A percentile compares a stretch with the other conserved stretches of the same genome.
Conservation (phyloP, 305 asterid genomes). For the Withania somnifera region DNA sequence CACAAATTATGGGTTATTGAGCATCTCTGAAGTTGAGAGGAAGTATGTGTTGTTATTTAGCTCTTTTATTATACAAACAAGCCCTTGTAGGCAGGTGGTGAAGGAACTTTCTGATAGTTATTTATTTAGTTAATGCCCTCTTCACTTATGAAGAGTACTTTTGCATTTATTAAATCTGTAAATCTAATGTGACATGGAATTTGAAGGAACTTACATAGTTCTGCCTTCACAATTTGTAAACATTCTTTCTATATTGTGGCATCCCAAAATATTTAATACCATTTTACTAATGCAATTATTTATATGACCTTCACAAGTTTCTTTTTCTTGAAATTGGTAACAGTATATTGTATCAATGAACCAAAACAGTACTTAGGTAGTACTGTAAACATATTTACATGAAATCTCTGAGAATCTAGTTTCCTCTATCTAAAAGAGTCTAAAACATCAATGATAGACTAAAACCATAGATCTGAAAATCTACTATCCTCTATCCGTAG, state of each 20-base stretch:
- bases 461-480: too few relatives aligned
- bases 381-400: too few relatives aligned
- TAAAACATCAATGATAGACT: too few relatives aligned
- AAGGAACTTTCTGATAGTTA: neutral
- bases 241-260: neutral
- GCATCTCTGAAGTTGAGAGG: neutral
- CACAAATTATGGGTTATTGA: neutral
- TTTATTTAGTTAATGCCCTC: neutral
- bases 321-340: too few relatives aligned
- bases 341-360: too few relatives aligned
- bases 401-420: too few relatives aligned
- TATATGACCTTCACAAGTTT: neutral
- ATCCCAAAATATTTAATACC: neutral
- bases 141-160: neutral
- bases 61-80: neutral
- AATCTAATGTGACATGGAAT: neutral
- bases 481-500: too few relatives aligned
- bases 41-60: neutral
- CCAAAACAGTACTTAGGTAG: too few relatives aligned
- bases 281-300: neutral
- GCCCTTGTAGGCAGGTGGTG: neutral
- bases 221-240: neutral
- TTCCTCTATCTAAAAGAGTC: too few relatives aligned
- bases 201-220: neutral
- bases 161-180: neutral